A percentile compares a stretch with the other conserved stretches of the same genome.
Evolutionary conservation across 345 rosid species (phyloP).

Genomic region (Hibiscus trionum): DNA sequence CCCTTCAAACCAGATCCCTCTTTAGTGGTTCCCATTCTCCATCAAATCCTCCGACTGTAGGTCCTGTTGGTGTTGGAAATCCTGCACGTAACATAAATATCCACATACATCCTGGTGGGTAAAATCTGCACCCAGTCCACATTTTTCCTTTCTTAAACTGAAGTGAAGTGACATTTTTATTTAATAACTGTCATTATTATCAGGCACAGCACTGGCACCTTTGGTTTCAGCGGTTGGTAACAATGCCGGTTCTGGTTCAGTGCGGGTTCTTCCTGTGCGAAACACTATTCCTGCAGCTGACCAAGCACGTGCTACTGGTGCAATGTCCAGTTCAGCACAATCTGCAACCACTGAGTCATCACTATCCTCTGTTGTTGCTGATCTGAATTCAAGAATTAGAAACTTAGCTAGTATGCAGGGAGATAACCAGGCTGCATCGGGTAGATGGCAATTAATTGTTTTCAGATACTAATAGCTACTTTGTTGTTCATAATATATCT

Average conservation of each 20-base stretch:
- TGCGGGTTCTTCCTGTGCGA: conserved; percentile 33
- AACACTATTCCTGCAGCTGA: conserved; percentile 38
- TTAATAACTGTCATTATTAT: conserved; percentile 7
- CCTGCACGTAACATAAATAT: conserved; percentile 75
- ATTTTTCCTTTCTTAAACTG: background rate
- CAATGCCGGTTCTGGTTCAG: conserved; percentile 33
- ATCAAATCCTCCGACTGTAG: conserved; percentile 34
- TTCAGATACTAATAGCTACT: background rate
- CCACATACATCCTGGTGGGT: conserved; percentile 92
- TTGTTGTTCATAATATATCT: conserved; percentile 10
- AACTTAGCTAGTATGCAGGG: conserved; percentile 37
- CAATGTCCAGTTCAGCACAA: conserved; percentile 25
- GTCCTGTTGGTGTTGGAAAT: conserved; percentile 59
- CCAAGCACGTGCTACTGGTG: conserved; percentile 35
- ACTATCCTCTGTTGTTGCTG: conserved; percentile 27
- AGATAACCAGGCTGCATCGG: conserved; percentile 40
- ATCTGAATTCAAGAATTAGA: conserved; percentile 46
- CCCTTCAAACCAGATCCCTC: conserved; percentile 69
- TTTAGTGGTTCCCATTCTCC: conserved; percentile 51
- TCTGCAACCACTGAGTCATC: conserved; percentile 32
- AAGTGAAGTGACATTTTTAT: background rate
- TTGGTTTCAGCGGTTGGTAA: conserved; percentile 42
- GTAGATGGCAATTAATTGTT: conserved; percentile 27
- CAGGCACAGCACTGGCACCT: conserved; percentile 55
- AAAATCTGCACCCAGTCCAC: background rate